Conservation (phyloP, 2,329 filamentous ascomycete genomes). For the Dothideomycetes sp. region DNA sequence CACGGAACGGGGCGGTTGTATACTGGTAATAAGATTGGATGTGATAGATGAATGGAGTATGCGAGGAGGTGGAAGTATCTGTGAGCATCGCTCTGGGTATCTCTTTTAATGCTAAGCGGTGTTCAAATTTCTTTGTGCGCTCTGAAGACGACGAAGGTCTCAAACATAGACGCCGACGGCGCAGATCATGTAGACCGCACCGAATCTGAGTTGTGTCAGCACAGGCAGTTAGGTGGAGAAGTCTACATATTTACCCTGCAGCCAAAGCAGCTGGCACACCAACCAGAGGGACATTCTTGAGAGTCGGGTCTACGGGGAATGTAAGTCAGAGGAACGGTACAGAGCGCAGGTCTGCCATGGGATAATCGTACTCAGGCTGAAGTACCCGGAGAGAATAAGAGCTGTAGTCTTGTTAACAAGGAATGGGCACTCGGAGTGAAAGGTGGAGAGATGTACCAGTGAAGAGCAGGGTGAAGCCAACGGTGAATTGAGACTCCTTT, state of each 20-base stretch:
- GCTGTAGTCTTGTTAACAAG: constrained; percentile 26
- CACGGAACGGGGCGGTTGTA: too few relatives aligned
- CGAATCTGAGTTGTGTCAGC: constrained; percentile 50
- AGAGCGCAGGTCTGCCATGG: constrained; percentile 9
- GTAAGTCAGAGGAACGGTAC: neutral
- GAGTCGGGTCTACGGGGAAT: constrained; percentile 58
- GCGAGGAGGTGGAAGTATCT: too few relatives aligned
- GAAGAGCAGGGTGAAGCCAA: constrained; percentile 67
- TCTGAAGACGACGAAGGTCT: constrained; percentile 11
- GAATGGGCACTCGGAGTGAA: too few relatives aligned
- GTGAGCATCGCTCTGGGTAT: constrained; percentile 6
- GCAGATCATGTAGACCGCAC: constrained; percentile 97
- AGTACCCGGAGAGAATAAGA: constrained; percentile 62
- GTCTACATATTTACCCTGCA: constrained; percentile 59
- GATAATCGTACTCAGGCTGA: constrained; percentile 63
- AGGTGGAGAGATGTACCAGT: constrained; percentile 46
- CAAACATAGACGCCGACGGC: constrained; percentile 97
- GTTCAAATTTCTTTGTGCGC: too few relatives aligned
- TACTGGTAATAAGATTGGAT: too few relatives aligned
- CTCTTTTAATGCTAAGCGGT: neutral
- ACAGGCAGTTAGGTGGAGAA: constrained; percentile 7
- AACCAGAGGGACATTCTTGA: constrained; percentile 64
- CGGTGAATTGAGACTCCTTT: constrained; percentile 74
- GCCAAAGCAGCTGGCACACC: constrained; percentile 80
- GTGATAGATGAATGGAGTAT: too few relatives aligned